phyloP scores from a whole-genome alignment of 192 early-diverging fungal species.

The Coemansia sp. region DNA sequence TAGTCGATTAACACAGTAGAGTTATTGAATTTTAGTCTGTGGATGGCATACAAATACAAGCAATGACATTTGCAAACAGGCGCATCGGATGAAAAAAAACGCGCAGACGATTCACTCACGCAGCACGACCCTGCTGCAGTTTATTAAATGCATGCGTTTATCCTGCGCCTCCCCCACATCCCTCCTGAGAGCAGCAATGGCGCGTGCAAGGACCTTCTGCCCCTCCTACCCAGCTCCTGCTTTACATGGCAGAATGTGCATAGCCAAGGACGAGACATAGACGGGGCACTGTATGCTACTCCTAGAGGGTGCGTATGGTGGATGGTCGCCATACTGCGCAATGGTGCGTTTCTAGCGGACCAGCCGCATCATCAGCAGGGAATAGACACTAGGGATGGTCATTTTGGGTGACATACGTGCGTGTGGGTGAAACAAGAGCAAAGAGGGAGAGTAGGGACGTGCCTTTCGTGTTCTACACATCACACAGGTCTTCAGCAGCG shows the following conservation, averaged over 20 bases:
- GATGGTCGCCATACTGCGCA: background rate
- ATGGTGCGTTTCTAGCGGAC: background rate
- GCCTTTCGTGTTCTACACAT: conserved; percentile 50
- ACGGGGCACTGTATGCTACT: background rate
- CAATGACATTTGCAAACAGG: background rate
- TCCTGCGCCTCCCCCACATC: background rate
- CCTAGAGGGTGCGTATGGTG: background rate
- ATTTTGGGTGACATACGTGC: background rate
- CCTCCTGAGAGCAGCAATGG: background rate
- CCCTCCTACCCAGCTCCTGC: background rate
- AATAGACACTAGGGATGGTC: background rate
- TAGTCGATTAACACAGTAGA: background rate
- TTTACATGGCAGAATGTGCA: background rate
- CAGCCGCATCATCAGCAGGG: background rate
- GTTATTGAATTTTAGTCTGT: background rate
- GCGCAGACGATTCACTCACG: background rate
- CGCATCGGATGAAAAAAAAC: background rate
- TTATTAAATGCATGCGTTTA: background rate
- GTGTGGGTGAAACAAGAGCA: conserved; percentile 1
- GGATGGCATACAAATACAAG: background rate
- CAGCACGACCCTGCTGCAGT: background rate
- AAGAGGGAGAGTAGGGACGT: conserved; percentile 8
- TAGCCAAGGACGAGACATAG: background rate
- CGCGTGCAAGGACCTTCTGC: background rate
- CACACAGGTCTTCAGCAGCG: conserved; percentile 51